phyloP scores from a whole-genome alignment of 139 green algal genomes.

The Tetraselmis chui region DNA sequence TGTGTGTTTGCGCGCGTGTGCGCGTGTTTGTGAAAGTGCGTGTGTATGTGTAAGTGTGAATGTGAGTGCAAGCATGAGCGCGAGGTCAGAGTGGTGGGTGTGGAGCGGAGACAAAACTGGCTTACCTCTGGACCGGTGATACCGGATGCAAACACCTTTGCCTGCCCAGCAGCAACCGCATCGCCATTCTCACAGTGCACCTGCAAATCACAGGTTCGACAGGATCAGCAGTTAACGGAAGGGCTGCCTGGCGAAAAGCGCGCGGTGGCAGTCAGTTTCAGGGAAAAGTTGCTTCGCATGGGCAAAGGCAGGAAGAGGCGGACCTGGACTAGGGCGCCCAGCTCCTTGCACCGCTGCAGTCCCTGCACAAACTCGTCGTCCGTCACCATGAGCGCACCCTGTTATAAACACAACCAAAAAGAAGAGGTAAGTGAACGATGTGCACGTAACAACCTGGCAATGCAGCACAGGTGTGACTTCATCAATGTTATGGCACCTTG shows the following conservation, averaged over 20 bases:
- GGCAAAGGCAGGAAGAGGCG: not conserved
- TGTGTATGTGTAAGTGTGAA: no score
- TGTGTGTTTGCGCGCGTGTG: no score
- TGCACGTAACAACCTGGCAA: no score
- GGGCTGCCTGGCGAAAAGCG: no score
- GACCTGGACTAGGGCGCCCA: slow-evolving; percentile 65
- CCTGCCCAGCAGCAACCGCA: slow-evolving; percentile 66
- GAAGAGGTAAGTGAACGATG: no score
- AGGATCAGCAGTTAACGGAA: no score
- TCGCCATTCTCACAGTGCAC: slow-evolving; percentile 92
- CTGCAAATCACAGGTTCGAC: no score
- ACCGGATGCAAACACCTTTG: slow-evolving; percentile 45
- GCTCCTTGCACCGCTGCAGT: slow-evolving; percentile 66
- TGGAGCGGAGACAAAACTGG: not conserved
- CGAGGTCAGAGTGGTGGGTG: not conserved
- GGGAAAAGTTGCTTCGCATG: not conserved
- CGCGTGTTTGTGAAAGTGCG: no score
- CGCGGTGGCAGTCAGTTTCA: no score
- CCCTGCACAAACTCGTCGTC: slow-evolving; percentile 78
- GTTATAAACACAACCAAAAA: no score
- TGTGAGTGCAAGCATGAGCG: no score
- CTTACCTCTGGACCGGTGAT: slow-evolving; percentile 77
- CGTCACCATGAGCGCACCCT: slow-evolving; percentile 43
- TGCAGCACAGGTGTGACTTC: no score
- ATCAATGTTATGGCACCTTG: slow-evolving; percentile 70